Base-by-base conservation (phyloP, 2,329 filamentous ascomycete species). In the Penicillium thymicola region DNA sequence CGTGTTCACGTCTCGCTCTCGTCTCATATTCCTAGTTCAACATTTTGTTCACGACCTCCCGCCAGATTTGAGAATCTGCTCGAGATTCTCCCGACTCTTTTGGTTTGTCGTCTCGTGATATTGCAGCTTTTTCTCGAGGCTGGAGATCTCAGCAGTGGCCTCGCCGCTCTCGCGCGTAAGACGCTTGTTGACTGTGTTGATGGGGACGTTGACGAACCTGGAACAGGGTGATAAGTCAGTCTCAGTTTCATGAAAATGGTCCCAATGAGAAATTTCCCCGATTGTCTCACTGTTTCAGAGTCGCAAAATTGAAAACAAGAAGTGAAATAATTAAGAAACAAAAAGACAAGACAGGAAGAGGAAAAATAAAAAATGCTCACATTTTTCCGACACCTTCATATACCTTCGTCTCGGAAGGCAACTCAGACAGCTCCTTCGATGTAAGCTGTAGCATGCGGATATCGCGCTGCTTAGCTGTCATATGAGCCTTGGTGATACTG, bases 331-430 rank as follows among this genome's bases (percentile, higher is more conserved):
- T 13, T 43, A 54, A 42, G 30, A 32, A 36, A 52, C 13, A 32
- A 23, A 18, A 27, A 25, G 11, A 76, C 38, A 45, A 50, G 54
- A 16, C 23, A 38, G 18, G 40, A 43, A n/a, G 18, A 14, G 16
- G 3, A 10, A 49, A 42, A 18, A 38, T 7, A 45, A 37, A 30
- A 23, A 23, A 23, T 18, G 77, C 87, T 68, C 76, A 97, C 94
- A 99, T 97, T 79, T 97, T 99, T 50, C 94, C 94, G 11, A 97
- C 89, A 6, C 93, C 93, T 76, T 97, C 93, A 69, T 97, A 99
- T 28, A 96, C 85, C 32, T 87, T 87, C 0, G 91, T 94, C 46
- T 88, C 84, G 18, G 83, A 73, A 4, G 92, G 88, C 59, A 99
- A 77, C 7, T 85, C 82, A n/a, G 85, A 83, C 48, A 97, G 81